Base-by-base conservation (phyloP, 768 basidiomycete species). In the Trametes coccinea region DNA sequence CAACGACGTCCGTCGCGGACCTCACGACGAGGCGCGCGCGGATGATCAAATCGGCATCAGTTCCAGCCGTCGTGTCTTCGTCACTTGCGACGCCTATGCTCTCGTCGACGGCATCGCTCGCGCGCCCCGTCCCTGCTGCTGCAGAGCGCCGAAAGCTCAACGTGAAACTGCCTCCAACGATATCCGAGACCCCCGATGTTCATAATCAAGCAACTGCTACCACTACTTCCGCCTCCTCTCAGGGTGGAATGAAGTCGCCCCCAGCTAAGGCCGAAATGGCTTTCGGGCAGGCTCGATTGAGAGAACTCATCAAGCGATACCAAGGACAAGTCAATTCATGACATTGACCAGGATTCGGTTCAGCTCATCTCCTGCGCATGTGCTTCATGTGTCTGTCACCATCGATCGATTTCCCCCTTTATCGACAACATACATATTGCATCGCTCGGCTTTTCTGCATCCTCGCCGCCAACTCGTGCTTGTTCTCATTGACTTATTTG, bases 261-360 rank as follows among this genome's bases (percentile, higher is more conserved):
- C 52, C 63, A 3, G 50, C 63, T 5, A 65, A 65, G 62, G 75
- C 76, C 2, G 87, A 89, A 43, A 72, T 88, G 59, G 87, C 84
- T 9, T 91, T 92, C 75, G 90, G 90, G 13, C 87, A 92, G 73
- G 89, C 90, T 13, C 78, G 87, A 61, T 73, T 92, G 66, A 77
- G 89, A 58, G 90, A 92, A 74, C 76, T 92, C 63, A 92, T 92
- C 71, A 88, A 86, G 82, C 89, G 90, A 68, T 93, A 92, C 70
- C 90, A 93, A 74, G 77, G 78, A 49, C 72, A 69, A 58, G 52
- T 62, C 40, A 61, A 61, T 46, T 29, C 59, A 17, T 66, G 22
- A 53, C 45, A 22, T 16, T 10, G n/a, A 37, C 5, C 34, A 37
- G 5, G 6, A 11, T 37, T 37, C 34, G 34, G 22, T 22, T 22